A percentile compares a stretch with the other conserved stretches of the same genome.
These are phyloP conservation scores for Coniferiporia weirii DNA, from an alignment of 1,284 basidiomycete genomes.

Conservation along the genomic window DNA sequence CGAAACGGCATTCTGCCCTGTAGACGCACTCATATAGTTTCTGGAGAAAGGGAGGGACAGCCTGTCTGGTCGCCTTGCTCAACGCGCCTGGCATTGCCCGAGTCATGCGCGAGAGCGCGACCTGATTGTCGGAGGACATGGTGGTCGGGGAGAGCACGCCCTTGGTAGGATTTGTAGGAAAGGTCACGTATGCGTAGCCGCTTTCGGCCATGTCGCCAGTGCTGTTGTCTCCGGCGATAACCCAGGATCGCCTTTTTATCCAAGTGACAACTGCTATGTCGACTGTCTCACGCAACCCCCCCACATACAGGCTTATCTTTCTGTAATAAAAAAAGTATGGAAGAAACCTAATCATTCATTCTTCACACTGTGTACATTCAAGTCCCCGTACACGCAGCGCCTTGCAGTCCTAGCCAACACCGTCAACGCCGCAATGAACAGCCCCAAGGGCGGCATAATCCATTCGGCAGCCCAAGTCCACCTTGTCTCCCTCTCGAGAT, in stretches of 20 bases:
- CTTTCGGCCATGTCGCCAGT: not conserved
- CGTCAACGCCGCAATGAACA: constrained; percentile 36
- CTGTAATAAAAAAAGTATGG: too few species aligned
- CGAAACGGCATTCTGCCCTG: not conserved
- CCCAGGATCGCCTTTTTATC: too few species aligned
- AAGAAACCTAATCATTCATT: not conserved
- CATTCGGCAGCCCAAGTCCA: constrained; percentile 73
- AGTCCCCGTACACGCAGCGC: not conserved
- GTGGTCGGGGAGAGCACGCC: constrained; percentile 6
- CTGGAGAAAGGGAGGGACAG: constrained; percentile 84
- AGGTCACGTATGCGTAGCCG: not conserved
- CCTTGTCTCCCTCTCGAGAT: constrained; percentile 50
- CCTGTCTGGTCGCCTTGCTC: constrained; percentile 48
- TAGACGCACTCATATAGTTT: constrained; percentile 81
- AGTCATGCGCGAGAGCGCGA: constrained; percentile 46
- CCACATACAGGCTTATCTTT: too few species aligned
- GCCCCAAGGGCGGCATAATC: constrained; percentile 75
- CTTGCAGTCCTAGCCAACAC: constrained; percentile 26
- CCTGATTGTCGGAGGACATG: constrained; percentile 39
- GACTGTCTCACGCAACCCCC: too few species aligned
- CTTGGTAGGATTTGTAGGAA: not conserved
- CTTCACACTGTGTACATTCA: not conserved
- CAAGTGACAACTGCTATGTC: too few species aligned
- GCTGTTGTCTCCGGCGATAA: too few species aligned
- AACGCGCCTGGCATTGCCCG: constrained; percentile 40